Conservation (phyloP, 305 asterid species). For the Rubia occidens region DNA sequence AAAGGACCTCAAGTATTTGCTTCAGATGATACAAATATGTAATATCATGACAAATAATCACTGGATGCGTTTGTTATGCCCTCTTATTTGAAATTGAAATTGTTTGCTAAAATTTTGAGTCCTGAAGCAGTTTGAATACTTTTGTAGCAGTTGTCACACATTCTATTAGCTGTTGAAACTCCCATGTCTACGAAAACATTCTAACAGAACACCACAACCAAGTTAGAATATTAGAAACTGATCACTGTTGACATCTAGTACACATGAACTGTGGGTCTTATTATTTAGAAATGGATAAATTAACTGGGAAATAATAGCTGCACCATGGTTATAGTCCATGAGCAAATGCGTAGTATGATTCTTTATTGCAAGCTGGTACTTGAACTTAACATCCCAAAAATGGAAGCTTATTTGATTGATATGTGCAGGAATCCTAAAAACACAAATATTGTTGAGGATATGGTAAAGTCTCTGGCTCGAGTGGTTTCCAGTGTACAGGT, state of each 20-base stretch:
- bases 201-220: background rate
- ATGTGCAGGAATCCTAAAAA: constrained; percentile 78
- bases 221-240: background rate
- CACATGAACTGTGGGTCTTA: background rate
- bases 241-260: background rate
- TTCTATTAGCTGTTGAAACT: background rate
- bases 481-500: constrained; percentile 91
- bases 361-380: background rate
- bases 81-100: background rate
- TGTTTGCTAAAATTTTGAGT: background rate
- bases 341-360: background rate
- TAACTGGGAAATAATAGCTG: background rate
- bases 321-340: background rate
- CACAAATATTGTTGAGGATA: constrained; percentile 83
- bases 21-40: background rate
- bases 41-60: too few species aligned
- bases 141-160: background rate
- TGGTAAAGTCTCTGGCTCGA: constrained; percentile 92
- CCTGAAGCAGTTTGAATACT: background rate
- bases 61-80: background rate
- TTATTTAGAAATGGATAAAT: constrained; percentile 1
- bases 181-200: background rate
- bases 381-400: background rate
- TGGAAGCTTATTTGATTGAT: constrained; percentile 15
- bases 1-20: background rate